These are phyloP conservation scores for Auricularia sp. DNA, from an alignment of 768 basidiomycete species.

Conservation along the genomic window DNA sequence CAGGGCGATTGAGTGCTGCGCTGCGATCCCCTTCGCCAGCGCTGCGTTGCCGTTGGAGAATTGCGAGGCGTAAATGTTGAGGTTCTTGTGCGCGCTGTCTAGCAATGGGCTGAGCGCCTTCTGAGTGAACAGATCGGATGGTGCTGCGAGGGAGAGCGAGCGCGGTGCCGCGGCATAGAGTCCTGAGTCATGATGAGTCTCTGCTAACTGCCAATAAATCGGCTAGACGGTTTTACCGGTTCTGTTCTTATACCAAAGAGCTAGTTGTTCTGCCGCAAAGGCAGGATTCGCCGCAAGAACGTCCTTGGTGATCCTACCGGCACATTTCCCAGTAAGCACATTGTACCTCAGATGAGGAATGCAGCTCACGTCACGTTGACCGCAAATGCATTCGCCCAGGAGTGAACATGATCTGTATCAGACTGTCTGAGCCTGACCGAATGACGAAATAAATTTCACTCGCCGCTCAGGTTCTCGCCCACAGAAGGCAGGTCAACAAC, in stretches of 20 bases:
- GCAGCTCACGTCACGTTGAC: conserved; percentile 5
- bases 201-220: no score
- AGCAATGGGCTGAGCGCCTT: conserved; percentile 2
- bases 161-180: conserved; percentile 6
- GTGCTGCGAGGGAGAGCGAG: conserved; percentile 6
- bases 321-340: not conserved
- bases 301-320: conserved; percentile 3
- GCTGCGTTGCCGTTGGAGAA: conserved; percentile 7
- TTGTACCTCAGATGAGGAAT: not conserved
- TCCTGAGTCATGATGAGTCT: not conserved
- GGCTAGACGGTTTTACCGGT: not conserved
- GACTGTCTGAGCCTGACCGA: not conserved
- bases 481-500: conserved; percentile 6
- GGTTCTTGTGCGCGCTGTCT: not conserved
- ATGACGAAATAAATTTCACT: not conserved
- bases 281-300: conserved; percentile 3
- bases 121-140: conserved; percentile 3
- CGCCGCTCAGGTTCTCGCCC: conserved; percentile 3
- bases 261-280: conserved; percentile 6
- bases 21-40: conserved; percentile 7
- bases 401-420: conserved; percentile 8
- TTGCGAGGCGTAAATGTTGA: not conserved
- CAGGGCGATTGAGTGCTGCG: conserved; percentile 4
- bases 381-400: conserved; percentile 8
- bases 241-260: conserved; percentile 8